phyloP scores from a whole-genome alignment of 2,329 filamentous ascomycete species.

The Xylaria sp. region DNA sequence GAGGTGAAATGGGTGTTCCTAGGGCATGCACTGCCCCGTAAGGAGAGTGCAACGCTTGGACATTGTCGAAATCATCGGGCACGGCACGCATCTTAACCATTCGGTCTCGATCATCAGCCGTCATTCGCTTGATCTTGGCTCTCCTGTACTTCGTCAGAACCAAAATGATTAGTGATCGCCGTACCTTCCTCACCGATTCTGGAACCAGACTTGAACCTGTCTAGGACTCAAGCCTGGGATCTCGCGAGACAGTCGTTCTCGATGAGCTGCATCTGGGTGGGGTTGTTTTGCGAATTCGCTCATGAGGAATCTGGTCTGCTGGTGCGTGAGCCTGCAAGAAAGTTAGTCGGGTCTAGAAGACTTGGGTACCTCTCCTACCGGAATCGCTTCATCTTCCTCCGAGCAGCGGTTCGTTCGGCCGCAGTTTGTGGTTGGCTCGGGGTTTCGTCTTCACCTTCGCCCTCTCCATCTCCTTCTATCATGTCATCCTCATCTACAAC shows the following conservation, averaged over 20 bases:
- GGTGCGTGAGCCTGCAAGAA: slow-evolving; percentile 80
- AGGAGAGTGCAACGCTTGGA: slow-evolving; percentile 74
- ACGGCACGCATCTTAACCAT: slow-evolving; percentile 79
- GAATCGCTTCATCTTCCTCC: slow-evolving; percentile 81
- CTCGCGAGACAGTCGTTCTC: slow-evolving; percentile 85
- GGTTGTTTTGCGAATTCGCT: slow-evolving; percentile 96
- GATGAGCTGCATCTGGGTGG: slow-evolving; percentile 90
- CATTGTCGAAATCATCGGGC: slow-evolving; percentile 76
- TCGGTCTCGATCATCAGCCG: slow-evolving; percentile 74
- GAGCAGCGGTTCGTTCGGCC: slow-evolving; percentile 60
- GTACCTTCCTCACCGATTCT: slow-evolving; percentile 78
- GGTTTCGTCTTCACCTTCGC: slow-evolving; percentile 71
- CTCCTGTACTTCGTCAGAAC: slow-evolving; percentile 58
- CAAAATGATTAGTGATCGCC: slow-evolving; percentile 28
- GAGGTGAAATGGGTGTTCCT: slow-evolving; percentile 59
- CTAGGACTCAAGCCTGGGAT: slow-evolving; percentile 91
- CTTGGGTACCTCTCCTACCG: slow-evolving; percentile 60
- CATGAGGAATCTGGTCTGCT: slow-evolving; percentile 97
- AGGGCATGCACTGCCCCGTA: slow-evolving; percentile 70
- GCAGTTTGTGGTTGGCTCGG: slow-evolving; percentile 46
- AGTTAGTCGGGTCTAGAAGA: slow-evolving; percentile 49
- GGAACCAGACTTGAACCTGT: slow-evolving; percentile 98
- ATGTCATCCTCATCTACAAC: slow-evolving; percentile 66
- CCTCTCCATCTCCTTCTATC: slow-evolving; percentile 56
- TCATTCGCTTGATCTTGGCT: slow-evolving; percentile 77